Conservation (phyloP, 2,329 filamentous ascomycete species). For the Stemphylium lycopersici region DNA sequence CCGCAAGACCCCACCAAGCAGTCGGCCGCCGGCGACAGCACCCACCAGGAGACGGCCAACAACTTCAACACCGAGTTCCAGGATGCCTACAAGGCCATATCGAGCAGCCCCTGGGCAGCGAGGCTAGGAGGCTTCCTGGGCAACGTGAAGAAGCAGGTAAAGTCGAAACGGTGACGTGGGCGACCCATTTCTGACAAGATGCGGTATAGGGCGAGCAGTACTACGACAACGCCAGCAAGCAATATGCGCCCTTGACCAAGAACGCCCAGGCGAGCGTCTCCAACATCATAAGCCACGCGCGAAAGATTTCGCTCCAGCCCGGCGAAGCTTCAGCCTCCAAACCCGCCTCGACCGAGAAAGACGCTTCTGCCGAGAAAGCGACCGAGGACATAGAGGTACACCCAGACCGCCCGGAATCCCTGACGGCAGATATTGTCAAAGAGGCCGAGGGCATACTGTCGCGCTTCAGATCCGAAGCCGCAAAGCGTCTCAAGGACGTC, state of each 20-base stretch:
- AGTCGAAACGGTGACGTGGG: conserved; percentile 22
- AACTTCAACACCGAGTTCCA: conserved; percentile 87
- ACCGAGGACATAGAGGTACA: conserved; percentile 36
- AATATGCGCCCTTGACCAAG: conserved; percentile 77
- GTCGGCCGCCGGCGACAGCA: conserved; percentile 54
- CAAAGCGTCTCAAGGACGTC: conserved; percentile 84
- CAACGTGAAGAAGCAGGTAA: conserved; percentile 89
- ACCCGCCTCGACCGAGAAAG: conserved; percentile 22
- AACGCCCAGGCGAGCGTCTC: conserved; percentile 83
- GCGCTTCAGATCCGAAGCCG: conserved; percentile 75
- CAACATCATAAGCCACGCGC: conserved; percentile 74
- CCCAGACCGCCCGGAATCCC: conserved; percentile 52
- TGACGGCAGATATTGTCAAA: conserved; percentile 58
- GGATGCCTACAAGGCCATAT: conserved; percentile 94
- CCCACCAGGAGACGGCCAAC: conserved; percentile 41
- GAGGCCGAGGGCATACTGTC: conserved; percentile 72
- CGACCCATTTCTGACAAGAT: conserved; percentile 8
- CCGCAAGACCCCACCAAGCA: conserved; percentile 57
- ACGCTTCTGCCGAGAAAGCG: conserved; percentile 13
- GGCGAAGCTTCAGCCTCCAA: conserved; percentile 29
- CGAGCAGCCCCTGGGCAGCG: conserved; percentile 87
- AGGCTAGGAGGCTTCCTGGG: conserved; percentile 87
- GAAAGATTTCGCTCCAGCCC: conserved; percentile 68
- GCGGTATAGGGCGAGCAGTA: conserved; percentile 76
- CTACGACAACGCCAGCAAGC: conserved; percentile 80